Evolutionary conservation across 176 grass and related monocot genomes (phyloP), one percentile per base, ranked within the genome.

Genomic region (Cymbopogon citratus): DNA sequence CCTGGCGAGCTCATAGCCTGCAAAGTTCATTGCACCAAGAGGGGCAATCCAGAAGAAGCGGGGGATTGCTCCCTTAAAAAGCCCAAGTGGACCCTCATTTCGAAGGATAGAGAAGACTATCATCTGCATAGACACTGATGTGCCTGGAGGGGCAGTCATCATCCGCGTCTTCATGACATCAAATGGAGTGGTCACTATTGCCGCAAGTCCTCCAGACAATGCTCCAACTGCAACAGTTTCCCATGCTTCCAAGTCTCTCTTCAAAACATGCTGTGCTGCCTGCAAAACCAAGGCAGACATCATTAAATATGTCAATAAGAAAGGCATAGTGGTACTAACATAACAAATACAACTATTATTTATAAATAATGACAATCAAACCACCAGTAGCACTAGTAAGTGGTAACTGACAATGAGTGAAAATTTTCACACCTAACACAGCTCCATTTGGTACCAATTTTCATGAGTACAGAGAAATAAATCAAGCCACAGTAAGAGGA

Each of bases 31-130:
- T 41, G 95, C 92, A 21, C 92, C 92, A 0, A 98, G 92, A 70
- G 95, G 95, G 13, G 95, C 95, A 38, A 98, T 93, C 92, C 95
- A 98, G 68, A 98, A 98, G 74, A 98, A 98, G 62, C 95, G 80
- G 0, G 92, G 96, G 29, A 98, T 86, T 0, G 92, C 96, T 1
- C 96, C 85, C 85, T 98, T 98, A 76, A 98, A 98, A 11, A 95
- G 90, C 12, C 92, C 92, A 0, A 93, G 71, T 29, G 96, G 92
- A 5, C 96, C 96, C 82, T 98, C 90, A 0, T 93, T 93, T 28
- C 69, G n/a, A 49, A 98, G 92, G 68, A 98, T 95, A 69, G 96
- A 98, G 69, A 98, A 88, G 28, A 88, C 88, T 25, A 98, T 89
- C 85, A 91, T 80, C 78, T 98, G 92, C 92, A 95, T 95, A 27